Conservation (phyloP, 345 rosid species). For the Physaria fendleri region DNA sequence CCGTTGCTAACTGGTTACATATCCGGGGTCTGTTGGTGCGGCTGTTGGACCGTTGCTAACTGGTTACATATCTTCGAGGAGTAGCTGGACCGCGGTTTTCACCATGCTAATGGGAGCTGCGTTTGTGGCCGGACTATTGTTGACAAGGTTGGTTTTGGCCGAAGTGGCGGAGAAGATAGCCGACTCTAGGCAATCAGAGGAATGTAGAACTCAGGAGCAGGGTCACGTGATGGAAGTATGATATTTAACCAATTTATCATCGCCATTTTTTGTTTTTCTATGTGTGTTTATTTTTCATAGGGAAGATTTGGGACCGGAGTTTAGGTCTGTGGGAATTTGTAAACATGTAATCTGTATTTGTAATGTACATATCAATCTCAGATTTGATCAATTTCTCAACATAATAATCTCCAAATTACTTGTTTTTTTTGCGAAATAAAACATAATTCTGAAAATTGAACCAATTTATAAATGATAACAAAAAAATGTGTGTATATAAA, state of each 20-base stretch:
- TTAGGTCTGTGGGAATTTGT: conserved; percentile 23
- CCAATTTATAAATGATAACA: too few species aligned
- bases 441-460: not conserved
- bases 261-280: conserved; percentile 6
- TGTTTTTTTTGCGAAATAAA: not conserved
- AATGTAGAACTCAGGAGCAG: conserved; percentile 15
- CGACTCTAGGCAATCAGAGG: conserved; percentile 35
- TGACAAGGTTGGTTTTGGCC: conserved; percentile 69
- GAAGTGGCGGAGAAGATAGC: conserved; percentile 68
- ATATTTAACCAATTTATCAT: conserved; percentile 18
- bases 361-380: not conserved
- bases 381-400: conserved; percentile 1
- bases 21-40: conserved; percentile 96
- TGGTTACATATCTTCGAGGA: conserved; percentile 69
- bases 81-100: conserved; percentile 87
- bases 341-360: conserved; percentile 20
- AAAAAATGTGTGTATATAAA: too few species aligned
- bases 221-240: conserved; percentile 25
- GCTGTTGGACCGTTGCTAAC: conserved; percentile 91
- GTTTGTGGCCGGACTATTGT: conserved; percentile 63
- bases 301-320: conserved; percentile 7
- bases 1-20: conserved; percentile 85
- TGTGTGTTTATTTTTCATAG: not conserved
- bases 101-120: conserved; percentile 93
- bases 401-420: not conserved